Percentiles rank a stretch among this genome's conserved stretches.
phyloP scores from a whole-genome alignment of 2,329 filamentous ascomycete genomes.

The Venturia nashicola region DNA sequence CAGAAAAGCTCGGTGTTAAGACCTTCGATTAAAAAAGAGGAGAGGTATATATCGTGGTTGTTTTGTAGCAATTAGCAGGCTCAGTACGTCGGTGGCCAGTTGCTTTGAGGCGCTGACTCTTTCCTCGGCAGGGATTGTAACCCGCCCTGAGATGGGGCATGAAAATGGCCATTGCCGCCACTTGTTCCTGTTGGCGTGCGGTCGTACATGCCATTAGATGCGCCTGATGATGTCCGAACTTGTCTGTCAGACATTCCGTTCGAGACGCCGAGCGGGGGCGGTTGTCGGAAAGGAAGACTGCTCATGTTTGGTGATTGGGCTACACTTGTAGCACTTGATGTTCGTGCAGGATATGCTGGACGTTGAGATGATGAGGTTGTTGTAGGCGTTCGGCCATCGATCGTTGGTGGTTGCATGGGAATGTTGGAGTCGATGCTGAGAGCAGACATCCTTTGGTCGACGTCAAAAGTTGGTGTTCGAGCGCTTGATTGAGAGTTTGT shows the following conservation, averaged over 20 bases:
- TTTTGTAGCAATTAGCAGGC: neutral
- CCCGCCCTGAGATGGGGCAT: neutral
- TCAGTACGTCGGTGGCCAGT: neutral
- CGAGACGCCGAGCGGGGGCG: neutral
- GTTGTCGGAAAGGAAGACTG: slow-evolving; percentile 1
- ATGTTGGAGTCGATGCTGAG: slow-evolving; percentile 6
- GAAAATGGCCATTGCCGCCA: neutral
- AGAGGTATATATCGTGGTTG: neutral
- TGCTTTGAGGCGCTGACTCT: neutral
- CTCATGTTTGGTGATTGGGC: neutral
- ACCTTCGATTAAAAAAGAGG: neutral
- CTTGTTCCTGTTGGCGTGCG: neutral
- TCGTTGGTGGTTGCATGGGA: neutral
- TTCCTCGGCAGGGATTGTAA: slow-evolving; percentile 1
- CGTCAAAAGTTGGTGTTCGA: slow-evolving; percentile 9
- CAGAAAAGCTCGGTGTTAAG: neutral
- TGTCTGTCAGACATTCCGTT: neutral
- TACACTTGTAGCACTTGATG: slow-evolving; percentile 6
- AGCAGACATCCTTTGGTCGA: slow-evolving; percentile 7
- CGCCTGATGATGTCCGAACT: neutral
- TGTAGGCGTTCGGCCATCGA: neutral
- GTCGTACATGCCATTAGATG: neutral
- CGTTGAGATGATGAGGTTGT: neutral
- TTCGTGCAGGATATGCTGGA: slow-evolving; percentile 6
- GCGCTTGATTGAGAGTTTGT: neutral